phyloP scores from a whole-genome alignment of 2,329 filamentous ascomycete species.

The Davidsoniella eucalypti region DNA sequence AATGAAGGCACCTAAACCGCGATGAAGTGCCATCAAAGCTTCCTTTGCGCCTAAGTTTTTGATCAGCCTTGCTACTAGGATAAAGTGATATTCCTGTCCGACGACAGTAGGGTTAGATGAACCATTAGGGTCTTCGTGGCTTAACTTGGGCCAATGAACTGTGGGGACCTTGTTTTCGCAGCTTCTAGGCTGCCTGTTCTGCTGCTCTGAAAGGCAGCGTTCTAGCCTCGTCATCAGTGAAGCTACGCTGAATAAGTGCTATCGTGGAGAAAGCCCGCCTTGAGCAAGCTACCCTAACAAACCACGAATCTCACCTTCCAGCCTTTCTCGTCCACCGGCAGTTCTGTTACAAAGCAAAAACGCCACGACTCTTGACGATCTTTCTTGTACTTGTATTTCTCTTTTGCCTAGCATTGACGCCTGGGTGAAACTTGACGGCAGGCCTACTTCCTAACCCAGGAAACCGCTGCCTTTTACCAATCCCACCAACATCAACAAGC shows the following conservation, averaged over 20 bases:
- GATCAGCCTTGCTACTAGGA: constrained; percentile 2
- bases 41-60: background rate
- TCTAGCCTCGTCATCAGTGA: constrained; percentile 38
- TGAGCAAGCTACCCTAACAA: too few species aligned
- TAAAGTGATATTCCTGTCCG: background rate
- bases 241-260: constrained; percentile 8
- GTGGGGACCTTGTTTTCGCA: background rate
- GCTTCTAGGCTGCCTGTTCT: background rate
- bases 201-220: constrained; percentile 28
- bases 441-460: too few species aligned
- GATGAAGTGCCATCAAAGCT: background rate
- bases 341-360: too few species aligned
- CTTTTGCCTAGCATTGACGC: background rate
- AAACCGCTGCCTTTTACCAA: constrained; percentile 3
- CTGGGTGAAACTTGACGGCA: background rate
- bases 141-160: too few species aligned
- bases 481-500: constrained; percentile 7
- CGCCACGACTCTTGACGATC: background rate
- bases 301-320: too few species aligned
- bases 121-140: too few species aligned
- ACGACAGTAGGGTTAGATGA: background rate
- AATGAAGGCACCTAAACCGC: background rate
- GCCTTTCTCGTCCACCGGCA: too few species aligned
- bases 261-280: too few species aligned
- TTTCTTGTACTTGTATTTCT: background rate